Conservation (phyloP, 768 basidiomycete genomes). For the Boletus sp. region DNA sequence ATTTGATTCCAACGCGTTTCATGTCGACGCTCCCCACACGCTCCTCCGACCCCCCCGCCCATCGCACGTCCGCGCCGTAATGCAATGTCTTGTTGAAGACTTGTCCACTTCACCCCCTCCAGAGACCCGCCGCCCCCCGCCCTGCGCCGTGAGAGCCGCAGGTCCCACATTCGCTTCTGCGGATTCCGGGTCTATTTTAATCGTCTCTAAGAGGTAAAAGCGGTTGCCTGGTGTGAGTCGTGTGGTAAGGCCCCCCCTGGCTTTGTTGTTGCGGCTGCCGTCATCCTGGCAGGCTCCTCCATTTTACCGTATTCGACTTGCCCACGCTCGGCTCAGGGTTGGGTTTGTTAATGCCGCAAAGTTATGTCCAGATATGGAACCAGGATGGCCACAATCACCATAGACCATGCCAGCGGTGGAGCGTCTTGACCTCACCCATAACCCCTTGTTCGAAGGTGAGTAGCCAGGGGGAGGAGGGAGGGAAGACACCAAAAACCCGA, state of each 20-base stretch:
- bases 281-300: slow-evolving; percentile 8
- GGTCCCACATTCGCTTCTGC: slow-evolving; percentile 1
- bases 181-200: slow-evolving; percentile 4
- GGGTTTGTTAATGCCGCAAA: slow-evolving; percentile 14
- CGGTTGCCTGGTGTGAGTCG: slow-evolving; percentile 3
- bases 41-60: slow-evolving; percentile 13
- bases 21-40: slow-evolving; percentile 24
- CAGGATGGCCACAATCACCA: background rate
- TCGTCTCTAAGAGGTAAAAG: background rate
- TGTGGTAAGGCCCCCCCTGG: slow-evolving; percentile 13
- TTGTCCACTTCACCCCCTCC: rapidly evolving
- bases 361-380: slow-evolving; percentile 11
- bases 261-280: slow-evolving; percentile 13
- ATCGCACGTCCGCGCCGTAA: background rate
- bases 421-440: too few species aligned
- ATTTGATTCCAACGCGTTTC: slow-evolving; percentile 19
- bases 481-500: background rate
- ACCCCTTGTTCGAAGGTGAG: background rate
- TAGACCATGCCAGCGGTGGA: too few species aligned
- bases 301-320: slow-evolving; percentile 12
- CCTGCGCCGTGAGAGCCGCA: background rate
- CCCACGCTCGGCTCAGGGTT: slow-evolving; percentile 3
- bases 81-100: too few species aligned
- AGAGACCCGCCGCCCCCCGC: background rate
- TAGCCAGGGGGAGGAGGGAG: background rate